phyloP scores from a whole-genome alignment of 2,329 filamentous ascomycete genomes.

The Botrytis sinoallii region DNA sequence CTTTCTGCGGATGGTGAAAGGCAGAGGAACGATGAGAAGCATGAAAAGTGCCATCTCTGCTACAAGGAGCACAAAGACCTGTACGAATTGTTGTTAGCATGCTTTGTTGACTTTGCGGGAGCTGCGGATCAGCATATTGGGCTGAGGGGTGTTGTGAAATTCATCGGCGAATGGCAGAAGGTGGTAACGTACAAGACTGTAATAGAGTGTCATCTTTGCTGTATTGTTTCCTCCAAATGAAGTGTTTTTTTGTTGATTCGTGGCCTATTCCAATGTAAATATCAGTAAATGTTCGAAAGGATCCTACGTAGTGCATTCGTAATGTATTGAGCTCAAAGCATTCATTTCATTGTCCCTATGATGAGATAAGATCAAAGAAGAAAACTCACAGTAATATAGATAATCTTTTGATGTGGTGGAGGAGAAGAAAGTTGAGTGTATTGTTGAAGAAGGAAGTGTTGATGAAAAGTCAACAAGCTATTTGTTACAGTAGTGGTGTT shows the following conservation, averaged over 20 bases:
- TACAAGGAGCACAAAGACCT: slow-evolving; percentile 83
- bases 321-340: neutral
- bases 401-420: neutral
- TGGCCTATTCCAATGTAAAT: slow-evolving; percentile 26
- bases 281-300: slow-evolving; percentile 12
- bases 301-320: neutral
- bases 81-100: slow-evolving; percentile 7
- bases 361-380: neutral
- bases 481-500: slow-evolving; percentile 11
- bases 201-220: slow-evolving; percentile 50
- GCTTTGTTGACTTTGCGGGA: slow-evolving; percentile 22
- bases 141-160: neutral
- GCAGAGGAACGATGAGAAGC: slow-evolving; percentile 79
- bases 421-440: neutral
- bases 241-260: slow-evolving; percentile 22
- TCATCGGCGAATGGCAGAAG: neutral
- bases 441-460: neutral
- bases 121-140: neutral
- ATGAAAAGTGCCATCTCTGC: slow-evolving; percentile 80
- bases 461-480: slow-evolving; percentile 14
- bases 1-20: slow-evolving; percentile 58
- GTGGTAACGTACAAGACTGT: slow-evolving; percentile 45
- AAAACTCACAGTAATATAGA: slow-evolving; percentile 10
- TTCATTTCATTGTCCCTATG: too few species aligned
- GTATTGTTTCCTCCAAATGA: slow-evolving; percentile 21